phyloP scores from a whole-genome alignment of 2,329 filamentous ascomycete species.

The Aureobasidium sp. region DNA sequence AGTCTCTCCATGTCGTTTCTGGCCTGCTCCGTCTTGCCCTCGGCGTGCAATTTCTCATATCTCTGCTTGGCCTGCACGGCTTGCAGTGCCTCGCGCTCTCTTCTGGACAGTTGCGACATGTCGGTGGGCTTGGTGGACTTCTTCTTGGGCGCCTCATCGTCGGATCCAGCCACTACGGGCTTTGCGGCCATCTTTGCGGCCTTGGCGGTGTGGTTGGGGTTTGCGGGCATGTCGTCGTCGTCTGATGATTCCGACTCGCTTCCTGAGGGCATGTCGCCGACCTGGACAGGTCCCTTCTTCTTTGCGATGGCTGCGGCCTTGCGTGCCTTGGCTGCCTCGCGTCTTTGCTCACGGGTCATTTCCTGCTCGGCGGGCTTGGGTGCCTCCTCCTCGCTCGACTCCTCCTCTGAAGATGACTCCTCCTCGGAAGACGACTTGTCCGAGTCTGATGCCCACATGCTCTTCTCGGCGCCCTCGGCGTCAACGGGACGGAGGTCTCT shows the following conservation, averaged over 20 bases:
- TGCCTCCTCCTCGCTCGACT: slow-evolving; percentile 36
- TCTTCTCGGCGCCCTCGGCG: slow-evolving; percentile 77
- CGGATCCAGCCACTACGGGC: slow-evolving; percentile 50
- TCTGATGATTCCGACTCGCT: slow-evolving; percentile 56
- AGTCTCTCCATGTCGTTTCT: slow-evolving; percentile 81
- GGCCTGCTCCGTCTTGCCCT: slow-evolving; percentile 95
- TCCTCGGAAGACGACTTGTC: slow-evolving; percentile 42
- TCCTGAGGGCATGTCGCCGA: slow-evolving; percentile 75
- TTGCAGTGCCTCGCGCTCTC: slow-evolving; percentile 72
- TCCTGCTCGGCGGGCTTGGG: slow-evolving; percentile 39
- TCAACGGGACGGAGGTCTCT: slow-evolving; percentile 83
- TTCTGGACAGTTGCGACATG: slow-evolving; percentile 52
- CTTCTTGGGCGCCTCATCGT: slow-evolving; percentile 41
- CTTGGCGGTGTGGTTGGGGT: slow-evolving; percentile 75
- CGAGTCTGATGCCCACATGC: slow-evolving; percentile 67
- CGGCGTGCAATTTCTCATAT: slow-evolving; percentile 85
- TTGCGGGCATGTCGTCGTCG: slow-evolving; percentile 65
- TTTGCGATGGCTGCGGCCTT: slow-evolving; percentile 82
- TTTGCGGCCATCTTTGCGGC: slow-evolving; percentile 60
- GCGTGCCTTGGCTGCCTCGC: slow-evolving; percentile 77
- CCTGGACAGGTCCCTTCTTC: slow-evolving; percentile 63
- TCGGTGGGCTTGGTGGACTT: slow-evolving; percentile 43
- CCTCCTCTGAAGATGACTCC: slow-evolving; percentile 33
- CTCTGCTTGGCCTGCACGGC: slow-evolving; percentile 82
- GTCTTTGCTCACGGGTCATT: slow-evolving; percentile 79